Conservation (phyloP, 202 grass and related monocot species). For the Carex sylvatica region DNA sequence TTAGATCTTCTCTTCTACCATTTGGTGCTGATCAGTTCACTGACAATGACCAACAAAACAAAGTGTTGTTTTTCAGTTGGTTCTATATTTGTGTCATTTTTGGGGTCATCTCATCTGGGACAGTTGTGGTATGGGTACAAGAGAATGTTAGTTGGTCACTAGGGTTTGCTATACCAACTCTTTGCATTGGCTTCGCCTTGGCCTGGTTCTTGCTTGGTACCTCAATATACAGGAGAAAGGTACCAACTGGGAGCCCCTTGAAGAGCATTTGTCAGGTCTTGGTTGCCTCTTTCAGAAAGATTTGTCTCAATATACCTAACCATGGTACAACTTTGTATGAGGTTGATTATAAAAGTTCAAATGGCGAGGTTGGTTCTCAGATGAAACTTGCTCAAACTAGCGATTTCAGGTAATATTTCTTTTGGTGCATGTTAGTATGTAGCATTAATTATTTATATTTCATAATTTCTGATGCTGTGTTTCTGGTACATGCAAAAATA, state of each 20-base stretch:
- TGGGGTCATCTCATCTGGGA: conserved; percentile 74
- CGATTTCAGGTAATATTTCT: conserved; percentile 60
- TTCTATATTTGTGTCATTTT: conserved; percentile 74
- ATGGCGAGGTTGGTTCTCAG: conserved; percentile 5
- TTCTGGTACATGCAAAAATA: background rate
- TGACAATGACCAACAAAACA: conserved; percentile 42
- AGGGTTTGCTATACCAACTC: conserved; percentile 68
- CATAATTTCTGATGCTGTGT: background rate
- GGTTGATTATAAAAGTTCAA: conserved; percentile 27
- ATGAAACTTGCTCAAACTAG: conserved; percentile 55
- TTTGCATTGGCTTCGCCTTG: conserved; percentile 53
- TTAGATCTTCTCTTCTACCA: conserved; percentile 68
- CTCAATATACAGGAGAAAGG: conserved; percentile 34
- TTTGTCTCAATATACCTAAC: conserved; percentile 43
- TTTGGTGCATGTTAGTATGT: background rate
- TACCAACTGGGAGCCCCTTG: conserved; percentile 67
- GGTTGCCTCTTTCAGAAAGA: conserved; percentile 63
- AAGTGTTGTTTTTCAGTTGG: conserved; percentile 65
- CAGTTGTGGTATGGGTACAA: conserved; percentile 76
- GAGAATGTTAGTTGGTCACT: conserved; percentile 79
- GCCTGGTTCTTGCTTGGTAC: conserved; percentile 52
- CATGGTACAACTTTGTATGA: conserved; percentile 57
- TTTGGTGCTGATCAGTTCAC: conserved; percentile 73
- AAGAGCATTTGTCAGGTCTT: conserved; percentile 68
- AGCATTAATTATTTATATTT: background rate